Conservation (phyloP, 768 basidiomycete genomes). For the Amanita muscaria region DNA sequence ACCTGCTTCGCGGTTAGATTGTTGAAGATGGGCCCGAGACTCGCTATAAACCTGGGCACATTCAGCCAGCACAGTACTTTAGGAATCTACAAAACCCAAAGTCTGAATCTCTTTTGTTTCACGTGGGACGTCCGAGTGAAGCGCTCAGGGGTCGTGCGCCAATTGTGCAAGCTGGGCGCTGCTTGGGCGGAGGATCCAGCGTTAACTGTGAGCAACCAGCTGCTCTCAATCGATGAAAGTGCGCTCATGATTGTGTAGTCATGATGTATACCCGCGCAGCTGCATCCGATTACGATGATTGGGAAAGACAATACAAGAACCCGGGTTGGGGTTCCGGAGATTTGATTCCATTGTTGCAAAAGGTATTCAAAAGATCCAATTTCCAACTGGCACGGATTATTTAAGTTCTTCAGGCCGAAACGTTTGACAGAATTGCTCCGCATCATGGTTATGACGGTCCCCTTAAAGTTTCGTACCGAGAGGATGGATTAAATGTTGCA, state of each 20-base stretch:
- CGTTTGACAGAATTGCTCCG: conserved; percentile 20
- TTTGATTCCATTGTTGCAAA: conserved; percentile 48
- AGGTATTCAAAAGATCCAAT: conserved; percentile 27
- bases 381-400: neutral
- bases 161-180: conserved; percentile 37
- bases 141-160: conserved; percentile 33
- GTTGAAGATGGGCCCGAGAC: conserved; percentile 52
- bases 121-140: conserved; percentile 35
- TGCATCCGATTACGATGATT: conserved; percentile 59
- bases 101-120: conserved; percentile 35
- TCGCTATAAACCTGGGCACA: conserved; percentile 34
- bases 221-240: neutral
- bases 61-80: conserved; percentile 46
- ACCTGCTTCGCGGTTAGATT: conserved; percentile 24
- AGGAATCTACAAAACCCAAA: conserved; percentile 27
- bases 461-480: conserved; percentile 37
- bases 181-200: conserved; percentile 53
- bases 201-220: conserved; percentile 41
- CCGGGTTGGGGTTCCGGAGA: conserved; percentile 53
- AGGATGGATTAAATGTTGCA: conserved; percentile 29
- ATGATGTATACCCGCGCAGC: conserved; percentile 50
- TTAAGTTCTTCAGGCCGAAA: conserved; percentile 27
- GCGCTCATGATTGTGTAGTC: conserved; percentile 21
- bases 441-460: conserved; percentile 45
- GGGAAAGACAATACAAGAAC: conserved; percentile 43